Conservation (phyloP, 2,329 filamentous ascomycete species). For the Fusarium equiseti region DNA sequence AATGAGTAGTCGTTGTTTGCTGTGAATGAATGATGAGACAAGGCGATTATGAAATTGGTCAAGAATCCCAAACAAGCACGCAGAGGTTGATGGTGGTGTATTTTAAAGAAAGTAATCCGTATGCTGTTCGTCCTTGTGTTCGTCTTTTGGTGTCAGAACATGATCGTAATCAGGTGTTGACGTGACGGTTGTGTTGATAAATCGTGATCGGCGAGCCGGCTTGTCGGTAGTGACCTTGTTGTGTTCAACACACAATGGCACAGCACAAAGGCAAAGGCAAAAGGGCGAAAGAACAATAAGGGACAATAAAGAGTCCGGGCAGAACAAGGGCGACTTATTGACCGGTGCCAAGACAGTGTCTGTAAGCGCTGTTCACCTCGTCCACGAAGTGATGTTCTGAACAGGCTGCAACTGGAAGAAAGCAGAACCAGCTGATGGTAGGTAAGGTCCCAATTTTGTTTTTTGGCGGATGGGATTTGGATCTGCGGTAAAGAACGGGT, state of each 20-base stretch:
- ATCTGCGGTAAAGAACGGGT: slow-evolving; percentile 34
- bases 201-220: slow-evolving; percentile 28
- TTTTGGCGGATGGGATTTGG: slow-evolving; percentile 20
- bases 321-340: slow-evolving; percentile 27
- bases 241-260: slow-evolving; percentile 43
- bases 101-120: slow-evolving; percentile 39
- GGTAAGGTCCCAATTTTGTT: background rate
- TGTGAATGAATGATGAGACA: slow-evolving; percentile 22
- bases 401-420: slow-evolving; percentile 19
- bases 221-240: slow-evolving; percentile 28
- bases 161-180: slow-evolving; percentile 28
- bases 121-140: slow-evolving; percentile 41
- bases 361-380: slow-evolving; percentile 29
- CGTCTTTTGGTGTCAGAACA: slow-evolving; percentile 42
- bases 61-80: slow-evolving; percentile 27
- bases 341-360: slow-evolving; percentile 6
- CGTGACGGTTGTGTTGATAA: slow-evolving; percentile 26
- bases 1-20: slow-evolving; percentile 19
- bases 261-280: slow-evolving; percentile 24
- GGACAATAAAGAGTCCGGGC: slow-evolving; percentile 25
- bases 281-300: slow-evolving; percentile 7
- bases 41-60: slow-evolving; percentile 17
- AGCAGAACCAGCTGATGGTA: slow-evolving; percentile 34
- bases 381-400: slow-evolving; percentile 35
- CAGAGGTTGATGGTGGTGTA: slow-evolving; percentile 10